These are phyloP conservation scores for Penicillium polonicum DNA, from an alignment of 2,329 filamentous ascomycete species.

Conservation along the genomic window DNA sequence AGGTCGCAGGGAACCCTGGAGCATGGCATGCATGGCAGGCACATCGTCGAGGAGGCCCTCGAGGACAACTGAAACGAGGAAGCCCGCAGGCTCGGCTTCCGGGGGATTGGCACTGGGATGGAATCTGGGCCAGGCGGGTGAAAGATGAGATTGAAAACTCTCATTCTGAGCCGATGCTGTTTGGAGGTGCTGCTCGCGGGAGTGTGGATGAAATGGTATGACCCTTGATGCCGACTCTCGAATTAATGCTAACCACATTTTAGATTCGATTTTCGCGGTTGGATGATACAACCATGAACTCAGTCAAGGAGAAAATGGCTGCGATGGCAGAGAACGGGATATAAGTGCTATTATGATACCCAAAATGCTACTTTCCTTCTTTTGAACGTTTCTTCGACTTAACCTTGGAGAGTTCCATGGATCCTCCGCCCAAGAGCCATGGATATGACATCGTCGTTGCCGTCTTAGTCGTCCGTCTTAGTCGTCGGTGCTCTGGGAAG, in stretches of 20 bases:
- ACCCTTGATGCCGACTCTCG: neutral
- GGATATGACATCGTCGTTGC: neutral
- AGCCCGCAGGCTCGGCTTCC: conserved; percentile 57
- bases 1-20: conserved; percentile 82
- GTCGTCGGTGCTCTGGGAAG: neutral
- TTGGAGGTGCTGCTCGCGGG: conserved; percentile 58
- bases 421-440: neutral
- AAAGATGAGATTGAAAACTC: conserved; percentile 74
- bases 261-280: conserved; percentile 44
- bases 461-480: neutral
- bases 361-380: conserved; percentile 13
- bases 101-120: conserved; percentile 96
- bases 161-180: conserved; percentile 75
- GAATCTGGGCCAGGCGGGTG: conserved; percentile 90
- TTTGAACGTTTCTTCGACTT: neutral
- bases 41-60: conserved; percentile 53
- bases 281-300: conserved; percentile 33
- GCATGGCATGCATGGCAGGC: conserved; percentile 93
- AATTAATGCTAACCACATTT: conserved; percentile 10
- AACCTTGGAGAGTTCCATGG: neutral
- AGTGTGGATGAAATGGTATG: conserved; percentile 69
- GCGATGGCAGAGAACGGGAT: conserved; percentile 26
- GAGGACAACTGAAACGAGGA: conserved; percentile 41
- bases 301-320: conserved; percentile 40
- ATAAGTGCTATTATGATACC: conserved; percentile 30